Percentiles rank a stretch among this genome's conserved stretches.
Evolutionary conservation across 495 filamentous ascomycete genomes (phyloP).

Genomic region (Halenospora varia): DNA sequence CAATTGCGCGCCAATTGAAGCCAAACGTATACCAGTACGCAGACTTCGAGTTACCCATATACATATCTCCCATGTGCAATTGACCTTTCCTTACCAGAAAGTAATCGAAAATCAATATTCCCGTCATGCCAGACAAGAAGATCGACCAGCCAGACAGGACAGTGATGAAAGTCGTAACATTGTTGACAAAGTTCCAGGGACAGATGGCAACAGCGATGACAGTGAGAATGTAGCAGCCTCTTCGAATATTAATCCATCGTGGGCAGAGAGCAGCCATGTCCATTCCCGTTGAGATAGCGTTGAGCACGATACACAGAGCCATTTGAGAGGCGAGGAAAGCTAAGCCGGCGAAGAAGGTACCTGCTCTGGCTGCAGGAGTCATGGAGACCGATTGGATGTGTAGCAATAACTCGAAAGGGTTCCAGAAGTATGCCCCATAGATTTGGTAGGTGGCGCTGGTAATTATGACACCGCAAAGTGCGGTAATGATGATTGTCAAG

Average conservation of each 20-base stretch:
- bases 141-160: constrained; percentile 46
- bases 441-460: constrained; percentile 34
- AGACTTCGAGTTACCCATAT: constrained; percentile 57
- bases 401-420: constrained; percentile 30
- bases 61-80: constrained; percentile 71
- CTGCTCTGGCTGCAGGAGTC: constrained; percentile 29
- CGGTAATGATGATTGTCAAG: constrained; percentile 21
- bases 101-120: constrained; percentile 38
- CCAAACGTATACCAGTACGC: constrained; percentile 73
- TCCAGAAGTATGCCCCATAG: constrained; percentile 38
- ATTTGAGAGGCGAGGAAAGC: constrained; percentile 30
- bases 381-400: constrained; percentile 18
- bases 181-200: constrained; percentile 49
- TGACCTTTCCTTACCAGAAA: constrained; percentile 54
- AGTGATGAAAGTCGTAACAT: constrained; percentile 43
- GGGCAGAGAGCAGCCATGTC: constrained; percentile 43
- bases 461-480: constrained; percentile 30
- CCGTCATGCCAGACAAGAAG: constrained; percentile 40
- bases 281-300: constrained; percentile 38
- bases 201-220: constrained; percentile 43
- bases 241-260: constrained; percentile 45
- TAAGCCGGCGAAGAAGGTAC: constrained; percentile 33
- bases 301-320: constrained; percentile 33
- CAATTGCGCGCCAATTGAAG: constrained; percentile 78
- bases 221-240: constrained; percentile 39